Conservation (phyloP, 768 basidiomycete genomes). For the Termitomyces sp. region DNA sequence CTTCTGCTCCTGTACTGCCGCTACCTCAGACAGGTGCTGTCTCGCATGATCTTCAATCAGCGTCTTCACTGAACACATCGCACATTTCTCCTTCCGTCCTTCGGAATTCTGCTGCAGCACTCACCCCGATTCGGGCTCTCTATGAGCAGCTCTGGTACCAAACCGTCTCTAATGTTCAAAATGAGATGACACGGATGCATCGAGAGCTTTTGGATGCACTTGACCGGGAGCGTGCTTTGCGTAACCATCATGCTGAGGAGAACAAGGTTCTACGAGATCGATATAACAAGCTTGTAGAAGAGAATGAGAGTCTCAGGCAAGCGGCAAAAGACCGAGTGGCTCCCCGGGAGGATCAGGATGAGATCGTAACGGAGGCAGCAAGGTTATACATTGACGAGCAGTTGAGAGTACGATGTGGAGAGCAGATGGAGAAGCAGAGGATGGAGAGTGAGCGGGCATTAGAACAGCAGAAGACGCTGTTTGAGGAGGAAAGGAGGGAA, state of each 20-base stretch:
- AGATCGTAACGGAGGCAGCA: slow-evolving; percentile 3
- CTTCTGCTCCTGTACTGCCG: background rate
- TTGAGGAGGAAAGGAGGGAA: slow-evolving; percentile 12
- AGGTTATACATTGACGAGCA: slow-evolving; percentile 12
- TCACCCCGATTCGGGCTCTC: slow-evolving; percentile 13
- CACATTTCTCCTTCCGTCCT: slow-evolving; percentile 5
- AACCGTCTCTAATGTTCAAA: slow-evolving; percentile 14
- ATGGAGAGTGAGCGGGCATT: slow-evolving; percentile 8
- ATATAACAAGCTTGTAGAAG: background rate
- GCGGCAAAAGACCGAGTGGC: background rate
- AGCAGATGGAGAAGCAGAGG: slow-evolving; percentile 15
- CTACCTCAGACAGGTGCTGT: background rate
- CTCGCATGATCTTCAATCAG: background rate
- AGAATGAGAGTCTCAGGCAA: slow-evolving; percentile 3
- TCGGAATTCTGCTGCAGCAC: slow-evolving; percentile 7
- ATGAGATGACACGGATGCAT: slow-evolving; percentile 15
- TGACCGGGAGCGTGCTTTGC: slow-evolving; percentile 6
- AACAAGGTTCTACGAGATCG: background rate
- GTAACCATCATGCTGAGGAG: background rate
- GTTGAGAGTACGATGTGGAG: slow-evolving; percentile 11
- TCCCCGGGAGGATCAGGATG: background rate
- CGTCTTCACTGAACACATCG: background rate
- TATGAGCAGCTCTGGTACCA: slow-evolving; percentile 16
- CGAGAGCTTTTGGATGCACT: slow-evolving; percentile 6
- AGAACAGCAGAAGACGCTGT: slow-evolving; percentile 12